These are phyloP conservation scores for Caloboletus inedulis DNA, from an alignment of 1,284 basidiomycete genomes.

Conservation along the genomic window DNA sequence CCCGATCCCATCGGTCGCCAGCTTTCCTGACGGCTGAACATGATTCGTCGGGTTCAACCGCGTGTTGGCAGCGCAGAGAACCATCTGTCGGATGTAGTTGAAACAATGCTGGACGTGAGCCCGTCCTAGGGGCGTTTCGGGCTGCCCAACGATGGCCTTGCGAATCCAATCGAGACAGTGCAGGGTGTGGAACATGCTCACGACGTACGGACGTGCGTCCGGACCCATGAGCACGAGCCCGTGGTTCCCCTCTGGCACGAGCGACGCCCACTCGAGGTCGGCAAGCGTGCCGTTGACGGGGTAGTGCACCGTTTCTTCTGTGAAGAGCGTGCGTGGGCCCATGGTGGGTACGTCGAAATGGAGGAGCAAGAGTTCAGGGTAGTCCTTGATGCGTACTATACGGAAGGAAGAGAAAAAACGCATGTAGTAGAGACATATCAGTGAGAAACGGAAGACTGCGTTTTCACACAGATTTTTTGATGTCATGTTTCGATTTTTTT, in stretches of 20 bases:
- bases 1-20: conserved; percentile 23
- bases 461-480: not conserved
- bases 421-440: no score
- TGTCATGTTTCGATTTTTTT: no score
- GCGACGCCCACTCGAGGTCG: conserved; percentile 29
- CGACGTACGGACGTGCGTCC: conserved; percentile 19
- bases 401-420: no score
- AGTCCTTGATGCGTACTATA: conserved; percentile 15
- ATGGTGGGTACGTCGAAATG: conserved; percentile 14
- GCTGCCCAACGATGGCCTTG: conserved; percentile 11
- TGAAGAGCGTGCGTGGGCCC: conserved; percentile 11
- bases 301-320: conserved; percentile 34
- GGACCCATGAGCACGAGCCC: conserved; percentile 20
- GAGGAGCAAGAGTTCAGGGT: conserved; percentile 14
- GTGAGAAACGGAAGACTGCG: no score
- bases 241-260: conserved; percentile 33
- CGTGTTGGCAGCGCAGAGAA: conserved; percentile 32
- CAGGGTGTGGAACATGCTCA: conserved; percentile 24
- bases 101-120: conserved; percentile 31
- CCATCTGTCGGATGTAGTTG: conserved; percentile 35
- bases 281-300: conserved; percentile 21
- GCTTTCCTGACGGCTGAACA: conserved; percentile 8
- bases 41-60: conserved; percentile 28
- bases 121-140: not conserved
- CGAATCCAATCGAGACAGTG: conserved; percentile 27